A percentile compares a stretch with the other conserved stretches of the same genome.
Evolutionary conservation across 495 filamentous ascomycete genomes (phyloP).

Genomic region (Astrothelium subdiscretum): DNA sequence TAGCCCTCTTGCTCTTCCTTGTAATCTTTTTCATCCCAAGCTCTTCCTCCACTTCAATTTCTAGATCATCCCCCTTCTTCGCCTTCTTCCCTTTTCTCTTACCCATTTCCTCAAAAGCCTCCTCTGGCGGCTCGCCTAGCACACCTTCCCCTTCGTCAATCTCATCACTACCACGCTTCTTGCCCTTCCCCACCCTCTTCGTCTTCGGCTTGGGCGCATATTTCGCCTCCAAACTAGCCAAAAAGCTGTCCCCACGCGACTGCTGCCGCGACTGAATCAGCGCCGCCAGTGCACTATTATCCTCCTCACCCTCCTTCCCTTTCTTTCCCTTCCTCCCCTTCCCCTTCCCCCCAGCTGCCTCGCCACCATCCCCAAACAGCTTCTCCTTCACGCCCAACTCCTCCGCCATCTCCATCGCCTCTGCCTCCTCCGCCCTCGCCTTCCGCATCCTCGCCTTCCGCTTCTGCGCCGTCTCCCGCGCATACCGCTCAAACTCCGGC

Average conservation of each 20-base stretch:
- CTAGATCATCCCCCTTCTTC: not conserved
- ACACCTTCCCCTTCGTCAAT: conserved; percentile 27
- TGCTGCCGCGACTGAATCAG: conserved; percentile 48
- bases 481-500: conserved; percentile 53
- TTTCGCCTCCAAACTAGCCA: conserved; percentile 61
- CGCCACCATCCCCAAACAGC: conserved; percentile 30
- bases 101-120: conserved; percentile 48
- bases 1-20: conserved; percentile 5
- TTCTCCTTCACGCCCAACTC: conserved; percentile 57
- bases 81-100: conserved; percentile 36
- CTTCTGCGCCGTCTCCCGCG: conserved; percentile 43
- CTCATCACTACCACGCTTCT: conserved; percentile 35
- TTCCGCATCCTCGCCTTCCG: conserved; percentile 10
- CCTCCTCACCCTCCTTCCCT: conserved; percentile 24
- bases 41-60: not conserved
- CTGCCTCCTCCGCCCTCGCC: conserved; percentile 33
- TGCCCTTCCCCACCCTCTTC: conserved; percentile 36
- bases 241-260: conserved; percentile 40
- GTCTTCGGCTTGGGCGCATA: conserved; percentile 41
- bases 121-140: conserved; percentile 49
- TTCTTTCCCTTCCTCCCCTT: conserved; percentile 20
- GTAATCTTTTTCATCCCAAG: not conserved
- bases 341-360: conserved; percentile 15
- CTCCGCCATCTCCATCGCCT: conserved; percentile 60
- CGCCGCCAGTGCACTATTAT: conserved; percentile 39